These are phyloP conservation scores for Nitzschia sp. DNA, from an alignment of 108 stramenopile species.

Conservation along the genomic window DNA sequence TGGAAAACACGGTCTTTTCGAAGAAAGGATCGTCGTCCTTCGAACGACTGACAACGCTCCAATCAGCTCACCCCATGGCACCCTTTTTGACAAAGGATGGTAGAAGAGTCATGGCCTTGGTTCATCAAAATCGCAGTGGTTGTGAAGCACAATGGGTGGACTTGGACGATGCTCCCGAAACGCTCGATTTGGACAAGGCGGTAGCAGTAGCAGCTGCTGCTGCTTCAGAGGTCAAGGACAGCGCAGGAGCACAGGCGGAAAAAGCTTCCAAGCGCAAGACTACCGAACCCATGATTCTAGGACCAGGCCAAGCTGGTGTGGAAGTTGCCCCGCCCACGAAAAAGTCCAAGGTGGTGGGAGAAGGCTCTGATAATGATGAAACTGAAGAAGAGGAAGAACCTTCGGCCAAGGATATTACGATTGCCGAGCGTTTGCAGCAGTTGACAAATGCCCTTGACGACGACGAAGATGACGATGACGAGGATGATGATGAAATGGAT, in stretches of 20 bases:
- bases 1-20: slow-evolving; percentile 16
- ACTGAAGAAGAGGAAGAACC: slow-evolving; percentile 34
- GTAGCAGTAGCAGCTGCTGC: background rate
- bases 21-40: background rate
- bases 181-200: slow-evolving; percentile 1
- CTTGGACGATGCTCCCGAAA: slow-evolving; percentile 19
- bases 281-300: slow-evolving; percentile 31
- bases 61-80: slow-evolving; percentile 16
- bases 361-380: slow-evolving; percentile 30
- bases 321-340: slow-evolving; percentile 34
- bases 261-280: slow-evolving; percentile 21
- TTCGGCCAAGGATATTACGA: slow-evolving; percentile 25
- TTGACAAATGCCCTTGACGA: slow-evolving; percentile 33
- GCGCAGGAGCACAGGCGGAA: background rate
- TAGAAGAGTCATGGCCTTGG: slow-evolving; percentile 15
- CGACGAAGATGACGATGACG: slow-evolving; percentile 29
- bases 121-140: slow-evolving; percentile 17
- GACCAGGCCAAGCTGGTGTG: slow-evolving; percentile 60
- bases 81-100: slow-evolving; percentile 18
- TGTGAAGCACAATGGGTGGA: slow-evolving; percentile 11
- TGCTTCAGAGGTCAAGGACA: background rate
- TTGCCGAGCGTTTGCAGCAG: slow-evolving; percentile 53
- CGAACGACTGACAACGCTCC: slow-evolving; percentile 18
- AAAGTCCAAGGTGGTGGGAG: slow-evolving; percentile 20
- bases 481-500: slow-evolving; percentile 22